These are phyloP conservation scores for Boletus reticulatus DNA, from an alignment of 768 basidiomycete genomes.

Conservation along the genomic window DNA sequence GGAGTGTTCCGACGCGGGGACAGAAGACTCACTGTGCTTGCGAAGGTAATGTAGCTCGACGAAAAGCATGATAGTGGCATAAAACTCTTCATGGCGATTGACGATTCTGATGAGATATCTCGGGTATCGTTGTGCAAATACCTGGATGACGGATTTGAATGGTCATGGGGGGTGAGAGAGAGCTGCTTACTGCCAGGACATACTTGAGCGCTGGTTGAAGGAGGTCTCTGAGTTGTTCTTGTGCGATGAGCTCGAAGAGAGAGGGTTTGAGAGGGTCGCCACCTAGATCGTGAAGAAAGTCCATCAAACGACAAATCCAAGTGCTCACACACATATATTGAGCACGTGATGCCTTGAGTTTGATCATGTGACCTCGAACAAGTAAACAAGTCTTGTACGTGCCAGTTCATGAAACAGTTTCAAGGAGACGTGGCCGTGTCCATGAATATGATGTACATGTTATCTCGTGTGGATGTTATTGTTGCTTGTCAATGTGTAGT, in stretches of 20 bases:
- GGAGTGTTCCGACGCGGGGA: not conserved
- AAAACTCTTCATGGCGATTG: conserved; percentile 96
- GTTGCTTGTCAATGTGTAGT: not conserved
- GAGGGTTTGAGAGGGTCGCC: conserved; percentile 75
- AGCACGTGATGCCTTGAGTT: conserved; percentile 14
- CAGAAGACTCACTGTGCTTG: conserved; percentile 63
- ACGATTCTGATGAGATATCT: conserved; percentile 88
- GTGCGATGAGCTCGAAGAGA: conserved; percentile 88
- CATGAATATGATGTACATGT: no score
- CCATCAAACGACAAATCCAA: conserved; percentile 43
- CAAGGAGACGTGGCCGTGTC: no score
- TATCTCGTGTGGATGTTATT: no score
- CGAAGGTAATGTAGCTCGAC: conserved; percentile 90
- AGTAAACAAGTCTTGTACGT: no score
- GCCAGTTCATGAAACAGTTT: no score
- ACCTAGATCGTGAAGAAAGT: conserved; percentile 79
- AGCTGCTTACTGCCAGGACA: conserved; percentile 72
- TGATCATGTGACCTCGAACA: conserved; percentile 21
- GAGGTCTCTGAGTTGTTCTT: conserved; percentile 89
- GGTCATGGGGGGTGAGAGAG: not conserved
- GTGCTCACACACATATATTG: no score
- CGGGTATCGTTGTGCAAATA: conserved; percentile 93
- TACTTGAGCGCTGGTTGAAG: conserved; percentile 95
- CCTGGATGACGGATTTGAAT: conserved; percentile 43
- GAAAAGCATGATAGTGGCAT: conserved; percentile 82